Percentiles rank a stretch among this genome's conserved stretches.
Evolutionary conservation across 176 grass and related monocot species (phyloP).

Genomic region (Aegilops speltoides): DNA sequence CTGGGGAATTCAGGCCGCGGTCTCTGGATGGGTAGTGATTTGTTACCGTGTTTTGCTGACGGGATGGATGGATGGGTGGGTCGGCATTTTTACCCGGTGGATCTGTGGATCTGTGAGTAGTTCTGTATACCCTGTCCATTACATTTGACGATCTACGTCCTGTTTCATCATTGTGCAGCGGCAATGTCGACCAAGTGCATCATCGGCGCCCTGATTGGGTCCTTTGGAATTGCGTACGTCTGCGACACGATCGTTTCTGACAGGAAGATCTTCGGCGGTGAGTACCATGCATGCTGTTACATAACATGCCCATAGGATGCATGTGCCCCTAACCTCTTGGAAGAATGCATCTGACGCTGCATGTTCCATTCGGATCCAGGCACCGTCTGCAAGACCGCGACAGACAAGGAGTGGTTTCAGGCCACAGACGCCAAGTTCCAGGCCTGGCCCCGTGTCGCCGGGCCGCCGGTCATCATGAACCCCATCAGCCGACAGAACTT

Average conservation of each 20-base stretch:
- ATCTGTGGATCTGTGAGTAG: not conserved
- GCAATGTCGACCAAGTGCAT: slow-evolving; percentile 43
- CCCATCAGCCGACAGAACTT: slow-evolving; percentile 95
- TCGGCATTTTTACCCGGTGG: not conserved
- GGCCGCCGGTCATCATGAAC: slow-evolving; percentile 90
- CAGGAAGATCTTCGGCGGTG: slow-evolving; percentile 61
- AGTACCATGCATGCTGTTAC: slow-evolving; percentile 2
- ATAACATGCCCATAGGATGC: not conserved
- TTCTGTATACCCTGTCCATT: not conserved
- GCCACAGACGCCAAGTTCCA: slow-evolving; percentile 78
- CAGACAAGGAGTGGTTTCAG: slow-evolving; percentile 80
- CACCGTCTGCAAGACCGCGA: slow-evolving; percentile 42
- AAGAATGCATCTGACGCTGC: not conserved
- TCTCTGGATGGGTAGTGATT: not conserved
- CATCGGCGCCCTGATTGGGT: slow-evolving; percentile 15
- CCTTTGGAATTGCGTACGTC: slow-evolving; percentile 43
- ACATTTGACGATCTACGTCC: not conserved
- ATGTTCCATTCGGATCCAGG: slow-evolving; percentile 25
- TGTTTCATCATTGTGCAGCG: slow-evolving; percentile 7
- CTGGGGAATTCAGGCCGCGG: not conserved
- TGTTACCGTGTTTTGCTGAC: not conserved
- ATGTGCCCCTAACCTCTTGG: not conserved
- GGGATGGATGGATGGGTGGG: not conserved
- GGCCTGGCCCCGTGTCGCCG: slow-evolving; percentile 90
- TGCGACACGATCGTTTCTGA: slow-evolving; percentile 47